Base-by-base conservation (phyloP, 345 rosid species). In the Rhodomyrtus tomentosa region DNA sequence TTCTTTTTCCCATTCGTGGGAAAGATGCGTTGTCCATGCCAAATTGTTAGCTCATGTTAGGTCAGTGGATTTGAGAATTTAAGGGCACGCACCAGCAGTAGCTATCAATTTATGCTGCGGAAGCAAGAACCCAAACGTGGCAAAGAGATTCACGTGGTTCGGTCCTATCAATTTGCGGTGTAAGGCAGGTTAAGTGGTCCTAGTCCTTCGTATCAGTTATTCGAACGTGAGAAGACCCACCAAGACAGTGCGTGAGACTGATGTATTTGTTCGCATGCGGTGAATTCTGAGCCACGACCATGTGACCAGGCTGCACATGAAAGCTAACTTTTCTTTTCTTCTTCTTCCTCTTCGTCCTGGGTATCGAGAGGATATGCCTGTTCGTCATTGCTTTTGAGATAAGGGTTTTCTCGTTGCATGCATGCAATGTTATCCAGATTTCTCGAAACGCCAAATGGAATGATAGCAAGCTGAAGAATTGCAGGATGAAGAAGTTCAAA, bases 251-350 rank as follows among this genome's bases (percentile, higher is more conserved):
- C 45, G 45, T 21, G 76, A 68, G 12, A 21, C 24, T 4, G 45
- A 68, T 32, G 13, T 32, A 68, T 32, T 0, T 16, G 45, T 4
- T 1, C 24, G 42, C 24, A 4, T 2, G 13, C 8, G 1, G 22
- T 32, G 0, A 68, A 32, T 68, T 68, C 76, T 32, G 45, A 32
- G 38, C 32, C 76, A 10, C 45, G 24, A 32, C 45, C 76, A 68
- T 8, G 76, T 18, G 76, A 32, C 1, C 22, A 36, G 76, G 45
- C 20, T 32, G 1, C 7, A 3, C 76, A 68, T 5, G 76, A 18
- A 68, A 68, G 76, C 24, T 8, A 0, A 32, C 1, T 68, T 68
- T 8, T 68, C 36, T 68, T 11, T 29, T 59, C 16, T 59, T 16
- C 21, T 59, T 15, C 52, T 29, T 59, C 38, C 27, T 58, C 8